These are phyloP conservation scores for Volvariella surrecta DNA, from an alignment of 1,284 basidiomycete genomes.

Conservation along the genomic window DNA sequence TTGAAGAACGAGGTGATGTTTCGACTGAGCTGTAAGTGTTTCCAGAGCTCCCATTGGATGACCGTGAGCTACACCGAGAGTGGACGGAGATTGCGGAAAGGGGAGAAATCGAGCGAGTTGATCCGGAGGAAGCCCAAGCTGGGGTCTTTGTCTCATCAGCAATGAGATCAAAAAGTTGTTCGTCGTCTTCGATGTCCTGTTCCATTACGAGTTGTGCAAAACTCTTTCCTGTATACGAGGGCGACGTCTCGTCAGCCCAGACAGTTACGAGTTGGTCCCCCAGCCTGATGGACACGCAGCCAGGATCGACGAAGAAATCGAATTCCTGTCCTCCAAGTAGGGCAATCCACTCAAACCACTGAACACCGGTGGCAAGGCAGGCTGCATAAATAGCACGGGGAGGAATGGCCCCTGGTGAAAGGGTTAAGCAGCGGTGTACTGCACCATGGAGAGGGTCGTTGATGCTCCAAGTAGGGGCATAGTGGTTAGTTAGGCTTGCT, in stretches of 20 bases:
- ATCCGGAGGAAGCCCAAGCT: constrained; percentile 37
- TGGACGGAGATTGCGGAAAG: constrained; percentile 50
- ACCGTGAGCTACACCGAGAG: constrained; percentile 69
- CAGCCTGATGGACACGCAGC: constrained; percentile 59
- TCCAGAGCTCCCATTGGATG: constrained; percentile 60
- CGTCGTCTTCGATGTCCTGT: constrained; percentile 57
- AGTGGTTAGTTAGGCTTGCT: constrained; percentile 59
- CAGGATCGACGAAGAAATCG: constrained; percentile 73
- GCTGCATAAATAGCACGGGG: constrained; percentile 63
- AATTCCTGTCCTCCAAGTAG: constrained; percentile 60
- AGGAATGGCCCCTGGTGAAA: constrained; percentile 58
- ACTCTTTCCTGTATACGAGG: constrained; percentile 35
- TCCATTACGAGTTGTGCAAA: constrained; percentile 65
- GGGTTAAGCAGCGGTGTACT: constrained; percentile 62
- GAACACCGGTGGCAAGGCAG: constrained; percentile 55
- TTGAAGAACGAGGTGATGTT: constrained; percentile 30
- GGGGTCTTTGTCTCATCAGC: constrained; percentile 59
- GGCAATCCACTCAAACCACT: constrained; percentile 71
- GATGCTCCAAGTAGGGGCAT: constrained; percentile 54
- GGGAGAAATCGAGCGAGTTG: constrained; percentile 49
- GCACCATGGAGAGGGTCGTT: constrained; percentile 57
- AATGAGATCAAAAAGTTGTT: constrained; percentile 65
- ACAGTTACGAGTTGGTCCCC: constrained; percentile 41
- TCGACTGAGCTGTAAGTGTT: constrained; percentile 46
- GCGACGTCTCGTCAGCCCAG: constrained; percentile 47